phyloP scores from a whole-genome alignment of 441 rosid species.

The Daphne laureola region DNA sequence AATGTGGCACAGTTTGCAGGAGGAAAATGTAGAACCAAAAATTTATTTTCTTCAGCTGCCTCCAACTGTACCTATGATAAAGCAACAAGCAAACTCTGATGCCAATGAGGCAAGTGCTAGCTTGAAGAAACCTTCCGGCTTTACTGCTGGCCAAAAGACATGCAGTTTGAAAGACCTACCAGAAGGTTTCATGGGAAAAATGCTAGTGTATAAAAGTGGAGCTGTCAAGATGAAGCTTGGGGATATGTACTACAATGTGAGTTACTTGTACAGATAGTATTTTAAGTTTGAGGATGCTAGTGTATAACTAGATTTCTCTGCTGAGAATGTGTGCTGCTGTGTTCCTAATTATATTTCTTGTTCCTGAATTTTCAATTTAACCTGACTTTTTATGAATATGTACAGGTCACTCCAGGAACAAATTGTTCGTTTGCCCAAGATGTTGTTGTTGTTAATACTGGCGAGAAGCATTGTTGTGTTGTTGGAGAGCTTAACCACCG shows the following conservation, averaged over 20 bases:
- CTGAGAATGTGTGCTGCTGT: neutral
- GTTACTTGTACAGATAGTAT: slow-evolving; percentile 17
- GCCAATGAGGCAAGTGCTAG: slow-evolving; percentile 17
- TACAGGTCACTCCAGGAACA: slow-evolving; percentile 66
- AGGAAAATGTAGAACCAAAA: slow-evolving; percentile 45
- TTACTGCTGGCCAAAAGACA: slow-evolving; percentile 17
- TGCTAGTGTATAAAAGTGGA: slow-evolving; percentile 72
- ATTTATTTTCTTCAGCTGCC: slow-evolving; percentile 58
- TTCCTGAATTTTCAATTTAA: neutral
- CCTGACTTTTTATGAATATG: slow-evolving; percentile 6
- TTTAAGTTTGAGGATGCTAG: neutral
- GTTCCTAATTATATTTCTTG: neutral
- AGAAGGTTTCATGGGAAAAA: slow-evolving; percentile 73
- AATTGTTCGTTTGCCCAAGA: slow-evolving; percentile 62
- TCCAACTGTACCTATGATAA: slow-evolving; percentile 43
- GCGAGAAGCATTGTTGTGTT: slow-evolving; percentile 42
- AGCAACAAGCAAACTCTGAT: slow-evolving; percentile 28
- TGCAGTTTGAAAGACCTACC: slow-evolving; percentile 43
- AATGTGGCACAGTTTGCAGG: slow-evolving; percentile 34
- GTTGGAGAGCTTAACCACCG: slow-evolving; percentile 66
- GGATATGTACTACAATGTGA: slow-evolving; percentile 58
- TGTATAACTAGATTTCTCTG: too few species aligned
- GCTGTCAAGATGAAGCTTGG: slow-evolving; percentile 80
- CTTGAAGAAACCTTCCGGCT: slow-evolving; percentile 18
- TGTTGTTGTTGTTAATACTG: slow-evolving; percentile 44